phyloP scores from a whole-genome alignment of 2,329 filamentous ascomycete species.

The Trichoderma breve region DNA sequence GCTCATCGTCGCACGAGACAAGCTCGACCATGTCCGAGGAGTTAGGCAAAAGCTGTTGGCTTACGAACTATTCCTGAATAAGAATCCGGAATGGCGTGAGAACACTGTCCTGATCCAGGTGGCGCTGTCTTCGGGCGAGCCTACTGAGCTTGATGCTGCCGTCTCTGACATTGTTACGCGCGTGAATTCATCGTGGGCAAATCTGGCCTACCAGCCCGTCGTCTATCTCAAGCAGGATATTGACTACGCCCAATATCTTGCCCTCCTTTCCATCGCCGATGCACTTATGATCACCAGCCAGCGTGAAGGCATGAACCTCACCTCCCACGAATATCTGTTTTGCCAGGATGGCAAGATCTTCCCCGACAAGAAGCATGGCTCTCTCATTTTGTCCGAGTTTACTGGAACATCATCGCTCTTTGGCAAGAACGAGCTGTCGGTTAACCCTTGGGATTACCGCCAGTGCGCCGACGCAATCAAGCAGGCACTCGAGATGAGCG shows the following conservation, averaged over 20 bases:
- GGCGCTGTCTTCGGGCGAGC: constrained; percentile 84
- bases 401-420: constrained; percentile 89
- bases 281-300: constrained; percentile 92
- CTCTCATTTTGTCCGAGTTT: constrained; percentile 90
- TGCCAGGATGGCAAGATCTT: constrained; percentile 80
- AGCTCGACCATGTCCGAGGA: constrained; percentile 88
- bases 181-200: constrained; percentile 89
- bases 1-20: constrained; percentile 89
- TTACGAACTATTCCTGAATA: constrained; percentile 91
- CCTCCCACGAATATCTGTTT: constrained; percentile 88
- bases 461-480: constrained; percentile 85
- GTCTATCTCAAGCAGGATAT: constrained; percentile 96
- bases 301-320: constrained; percentile 96
- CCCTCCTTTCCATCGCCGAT: constrained; percentile 83
- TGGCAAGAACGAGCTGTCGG: constrained; percentile 72
- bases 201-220: constrained; percentile 85
- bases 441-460: constrained; percentile 95
- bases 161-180: constrained; percentile 92
- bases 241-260: constrained; percentile 88
- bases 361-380: constrained; percentile 75
- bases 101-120: constrained; percentile 92
- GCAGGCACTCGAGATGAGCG: constrained; percentile 74
- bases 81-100: constrained; percentile 85
- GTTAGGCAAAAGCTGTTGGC: constrained; percentile 91
- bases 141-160: constrained; percentile 80